Evolutionary conservation across 2,329 filamentous ascomycete species (phyloP).

Genomic region (Alternaria tenuissima): DNA sequence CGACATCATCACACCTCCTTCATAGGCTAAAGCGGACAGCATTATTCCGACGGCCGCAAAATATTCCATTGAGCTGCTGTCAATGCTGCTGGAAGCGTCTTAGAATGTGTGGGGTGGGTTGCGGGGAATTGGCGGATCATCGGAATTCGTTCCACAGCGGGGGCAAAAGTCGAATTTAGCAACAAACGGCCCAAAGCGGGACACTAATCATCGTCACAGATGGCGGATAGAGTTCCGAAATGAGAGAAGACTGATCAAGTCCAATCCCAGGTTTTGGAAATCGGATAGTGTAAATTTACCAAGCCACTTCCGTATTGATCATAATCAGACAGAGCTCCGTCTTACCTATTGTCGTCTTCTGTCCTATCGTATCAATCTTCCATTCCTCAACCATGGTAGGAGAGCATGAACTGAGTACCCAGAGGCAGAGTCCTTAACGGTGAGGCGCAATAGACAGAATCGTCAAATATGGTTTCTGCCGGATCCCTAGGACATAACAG

Average conservation of each 20-base stretch:
- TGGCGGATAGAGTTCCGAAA: not conserved
- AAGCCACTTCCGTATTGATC: not conserved
- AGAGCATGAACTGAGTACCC: not conserved
- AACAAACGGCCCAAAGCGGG: not conserved
- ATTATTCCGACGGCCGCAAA: constrained; percentile 11
- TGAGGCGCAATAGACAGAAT: not conserved
- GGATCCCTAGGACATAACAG: not conserved
- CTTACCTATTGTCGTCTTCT: not conserved
- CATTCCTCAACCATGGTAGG: not conserved
- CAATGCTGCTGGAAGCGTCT: not conserved
- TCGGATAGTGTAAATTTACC: not conserved
- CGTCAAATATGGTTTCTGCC: not conserved
- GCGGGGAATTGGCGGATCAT: constrained; percentile 10
- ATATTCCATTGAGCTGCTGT: constrained; percentile 6
- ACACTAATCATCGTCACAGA: not conserved
- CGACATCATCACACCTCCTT: not conserved
- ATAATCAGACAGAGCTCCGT: no score
- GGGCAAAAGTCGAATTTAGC: not conserved
- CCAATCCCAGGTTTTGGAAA: not conserved
- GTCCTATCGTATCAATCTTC: not conserved
- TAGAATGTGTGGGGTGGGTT: constrained; percentile 7
- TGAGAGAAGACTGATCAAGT: not conserved
- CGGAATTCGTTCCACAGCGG: constrained; percentile 1
- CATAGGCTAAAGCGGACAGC: not conserved
- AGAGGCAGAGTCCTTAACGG: not conserved